Conservation (phyloP, 805 yeast species). For the Cephaloascus albidus region DNA sequence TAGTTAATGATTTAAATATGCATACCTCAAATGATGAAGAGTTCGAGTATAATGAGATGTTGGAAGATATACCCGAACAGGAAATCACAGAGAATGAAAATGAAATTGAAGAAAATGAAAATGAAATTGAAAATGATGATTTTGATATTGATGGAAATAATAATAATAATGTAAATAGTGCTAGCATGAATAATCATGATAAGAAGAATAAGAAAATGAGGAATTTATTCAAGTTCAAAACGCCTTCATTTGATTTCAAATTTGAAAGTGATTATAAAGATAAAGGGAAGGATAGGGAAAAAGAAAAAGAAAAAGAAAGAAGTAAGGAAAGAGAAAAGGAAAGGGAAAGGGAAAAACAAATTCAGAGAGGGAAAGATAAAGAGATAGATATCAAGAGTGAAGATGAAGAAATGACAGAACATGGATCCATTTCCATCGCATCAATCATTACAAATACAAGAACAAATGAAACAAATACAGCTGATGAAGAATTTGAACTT, state of each 20-base stretch:
- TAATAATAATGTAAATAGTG: slow-evolving; percentile 8
- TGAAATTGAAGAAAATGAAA: slow-evolving; percentile 1
- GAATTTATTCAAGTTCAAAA: background rate
- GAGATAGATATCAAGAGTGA: background rate
- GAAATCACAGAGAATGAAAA: background rate
- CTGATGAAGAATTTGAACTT: too few relatives aligned
- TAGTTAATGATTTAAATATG: too few relatives aligned
- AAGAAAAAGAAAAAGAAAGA: background rate
- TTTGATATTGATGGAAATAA: background rate
- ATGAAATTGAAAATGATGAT: slow-evolving; percentile 2
- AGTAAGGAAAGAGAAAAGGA: background rate
- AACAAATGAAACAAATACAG: too few relatives aligned
- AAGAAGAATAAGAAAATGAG: background rate
- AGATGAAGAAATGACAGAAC: background rate
- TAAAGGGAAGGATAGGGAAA: background rate
- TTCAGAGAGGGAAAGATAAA: background rate
- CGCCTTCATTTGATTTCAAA: background rate
- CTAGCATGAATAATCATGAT: slow-evolving; percentile 8
- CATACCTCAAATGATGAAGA: background rate
- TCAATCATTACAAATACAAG: too few relatives aligned
- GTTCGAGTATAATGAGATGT: background rate
- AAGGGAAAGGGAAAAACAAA: too few relatives aligned
- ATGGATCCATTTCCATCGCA: too few relatives aligned
- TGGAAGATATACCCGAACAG: slow-evolving; percentile 1
- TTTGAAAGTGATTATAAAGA: background rate